Evolutionary conservation across 257 asterid species (phyloP).

Genomic region (Solanum clarkiae): DNA sequence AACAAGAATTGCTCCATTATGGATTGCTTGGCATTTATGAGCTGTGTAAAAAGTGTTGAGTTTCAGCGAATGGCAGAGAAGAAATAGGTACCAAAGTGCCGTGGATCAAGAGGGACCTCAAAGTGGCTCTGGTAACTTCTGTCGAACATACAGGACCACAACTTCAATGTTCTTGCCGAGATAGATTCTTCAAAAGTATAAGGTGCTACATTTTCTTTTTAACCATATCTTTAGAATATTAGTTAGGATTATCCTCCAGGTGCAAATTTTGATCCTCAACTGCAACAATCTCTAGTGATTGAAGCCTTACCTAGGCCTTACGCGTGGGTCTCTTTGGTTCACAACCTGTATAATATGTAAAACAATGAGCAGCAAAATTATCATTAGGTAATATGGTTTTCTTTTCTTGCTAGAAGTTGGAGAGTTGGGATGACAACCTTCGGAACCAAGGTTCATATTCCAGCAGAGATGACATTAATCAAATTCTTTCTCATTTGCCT

Average conservation of each 20-base stretch:
- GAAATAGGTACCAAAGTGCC: background rate
- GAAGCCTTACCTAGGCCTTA: background rate
- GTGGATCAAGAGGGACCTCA: background rate
- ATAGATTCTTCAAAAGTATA: background rate
- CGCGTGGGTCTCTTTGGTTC: background rate
- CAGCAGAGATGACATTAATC: background rate
- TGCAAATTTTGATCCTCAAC: background rate
- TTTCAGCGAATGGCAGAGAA: background rate
- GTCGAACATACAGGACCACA: background rate
- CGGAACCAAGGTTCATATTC: background rate
- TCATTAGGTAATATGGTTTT: background rate
- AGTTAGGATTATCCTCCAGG: background rate
- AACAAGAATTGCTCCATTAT: background rate
- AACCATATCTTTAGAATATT: background rate
- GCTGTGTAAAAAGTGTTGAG: background rate
- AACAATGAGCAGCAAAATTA: background rate
- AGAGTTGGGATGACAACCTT: background rate
- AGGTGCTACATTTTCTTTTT: background rate
- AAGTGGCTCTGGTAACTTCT: background rate
- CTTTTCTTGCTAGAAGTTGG: background rate
- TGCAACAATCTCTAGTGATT: background rate
- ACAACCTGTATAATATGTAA: background rate
- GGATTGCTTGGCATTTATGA: background rate
- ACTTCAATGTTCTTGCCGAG: background rate
- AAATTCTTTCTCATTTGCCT: background rate